Evolutionary conservation across 768 basidiomycete genomes (phyloP).

Genomic region (Naganishia vaughanmartiniae): DNA sequence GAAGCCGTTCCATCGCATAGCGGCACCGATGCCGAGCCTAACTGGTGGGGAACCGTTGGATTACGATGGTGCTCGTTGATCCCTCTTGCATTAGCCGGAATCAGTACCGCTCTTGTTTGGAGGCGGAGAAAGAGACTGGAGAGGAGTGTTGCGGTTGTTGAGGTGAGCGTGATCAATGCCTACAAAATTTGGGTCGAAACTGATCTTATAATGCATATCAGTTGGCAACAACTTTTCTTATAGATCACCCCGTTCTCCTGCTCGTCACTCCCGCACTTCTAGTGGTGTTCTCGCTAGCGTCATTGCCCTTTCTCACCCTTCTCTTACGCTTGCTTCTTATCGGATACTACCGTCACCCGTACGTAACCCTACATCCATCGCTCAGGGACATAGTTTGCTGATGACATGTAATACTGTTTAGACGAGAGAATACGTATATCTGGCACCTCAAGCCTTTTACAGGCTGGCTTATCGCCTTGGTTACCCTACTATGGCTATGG

Average conservation of each 20-base stretch:
- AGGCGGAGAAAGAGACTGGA: constrained; percentile 64
- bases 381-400: background rate
- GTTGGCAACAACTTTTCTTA: constrained; percentile 48
- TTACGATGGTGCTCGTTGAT: constrained; percentile 75
- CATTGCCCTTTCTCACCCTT: constrained; percentile 49
- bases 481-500: constrained; percentile 65
- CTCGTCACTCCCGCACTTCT: constrained; percentile 50
- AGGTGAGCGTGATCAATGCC: constrained; percentile 39
- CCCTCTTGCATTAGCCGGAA: constrained; percentile 66
- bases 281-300: constrained; percentile 44
- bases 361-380: constrained; percentile 14
- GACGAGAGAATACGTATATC: constrained; percentile 53
- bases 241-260: constrained; percentile 49
- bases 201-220: constrained; percentile 22
- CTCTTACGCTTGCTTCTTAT: constrained; percentile 48
- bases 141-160: constrained; percentile 52
- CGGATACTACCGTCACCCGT: constrained; percentile 53
- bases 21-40: constrained; percentile 34
- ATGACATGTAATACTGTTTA: background rate
- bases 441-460: constrained; percentile 66
- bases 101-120: constrained; percentile 62
- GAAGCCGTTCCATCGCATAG: constrained; percentile 39
- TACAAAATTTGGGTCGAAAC: background rate
- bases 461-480: constrained; percentile 68
- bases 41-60: constrained; percentile 54